Base-by-base conservation (phyloP, 176 grass and related monocot species). In the Cenchrus fungigraminus region DNA sequence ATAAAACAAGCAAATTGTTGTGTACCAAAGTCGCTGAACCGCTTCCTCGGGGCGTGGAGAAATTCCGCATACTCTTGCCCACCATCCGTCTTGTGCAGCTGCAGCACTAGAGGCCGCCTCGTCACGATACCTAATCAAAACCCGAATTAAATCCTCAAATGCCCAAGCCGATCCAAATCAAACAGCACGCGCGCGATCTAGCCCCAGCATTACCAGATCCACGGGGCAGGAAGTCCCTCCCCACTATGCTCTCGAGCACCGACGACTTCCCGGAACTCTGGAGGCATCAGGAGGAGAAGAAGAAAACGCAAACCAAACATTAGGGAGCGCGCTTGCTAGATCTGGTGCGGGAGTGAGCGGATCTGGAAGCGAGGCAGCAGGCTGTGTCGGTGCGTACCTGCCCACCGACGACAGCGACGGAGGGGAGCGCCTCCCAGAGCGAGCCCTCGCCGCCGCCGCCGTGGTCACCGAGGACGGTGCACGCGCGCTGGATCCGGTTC, bases 211-310 rank as follows among this genome's bases (percentile, higher is more conserved):
- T 97, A 99, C 97, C 97, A 94, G 97, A 99, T 99, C 97, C 97
- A 86, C 97, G 97, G 20, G 97, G 97, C 79, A 99, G 86, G 88
- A 99, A 99, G 79, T 99, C 97, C 86, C 97, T 96, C 78, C 97
- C 97, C 40, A 99, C 97, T 77, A 99, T 89, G 92, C 97, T 99
- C 88, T 99, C 97, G 51, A 99, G 88, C 86, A 99, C 97, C 31
- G 97, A 99, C 63, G 94, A 99, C 86, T 99, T 99, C 71, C 97
- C 97, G 4, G 97, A 99, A 76, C 97, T 99, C 97, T 99, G 88
- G 25, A 73, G 64, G 50, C 45, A 76, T 63, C 25, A 92, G 65
- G 64, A 68, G 34, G 44, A 43, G 53, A 2, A 10, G 6, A n/a
- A 59, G 25, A 77, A 68, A 68, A 73, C 57, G 65, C 43, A 56